Evolutionary conservation across 1,284 basidiomycete genomes (phyloP), one percentile per base, ranked within the genome.

Genomic region (Cryptococcus wingfieldii): DNA sequence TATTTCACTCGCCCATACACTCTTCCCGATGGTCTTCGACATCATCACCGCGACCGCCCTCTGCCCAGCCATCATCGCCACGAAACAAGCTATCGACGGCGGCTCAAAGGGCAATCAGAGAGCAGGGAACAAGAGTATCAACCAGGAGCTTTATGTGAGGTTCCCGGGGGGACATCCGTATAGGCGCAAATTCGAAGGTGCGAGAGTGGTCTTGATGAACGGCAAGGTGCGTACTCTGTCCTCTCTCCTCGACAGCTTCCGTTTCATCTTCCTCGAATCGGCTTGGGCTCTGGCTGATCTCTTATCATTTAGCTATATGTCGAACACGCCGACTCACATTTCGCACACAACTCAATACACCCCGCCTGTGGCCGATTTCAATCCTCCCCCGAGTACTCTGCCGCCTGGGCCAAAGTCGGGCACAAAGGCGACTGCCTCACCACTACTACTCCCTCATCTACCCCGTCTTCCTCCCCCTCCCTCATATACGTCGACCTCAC

Each of bases 51-150:
- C 60, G 12, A 54, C 58, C 34, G 60, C 60, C 23, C 54, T 57
- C 19, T 62, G 60, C 41, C 60, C 60, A 23, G 56, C 60, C 18
- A 62, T 62, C 47, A 38, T 59, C 34, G 60, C 56, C 8, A 62
- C 60, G 10, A 62, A 57, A 6, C 53, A 58, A 45, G 54, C 60
- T 6, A 57, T 62, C 23, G 42, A 51, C 38, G 54, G 56, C 34
- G 60, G 60, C 25, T 51, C 54, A 23, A 55, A 56, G 18, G 60
- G 54, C 7, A 55, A 59, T 37, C 54, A 52, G n/a, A 52, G 48
- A 23, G 56, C 56, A 18, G 42, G 46, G 14, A 57, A 62, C 49
- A 51, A 57, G 25, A 50, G 54, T 7, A 51, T 53, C 31, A 56
- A 59, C 41, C 41, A 49, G 23, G 58, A 59, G 28, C 25, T 62